phyloP scores from a whole-genome alignment of 805 yeast species.

The Cyberlindnera xylosilytica region DNA sequence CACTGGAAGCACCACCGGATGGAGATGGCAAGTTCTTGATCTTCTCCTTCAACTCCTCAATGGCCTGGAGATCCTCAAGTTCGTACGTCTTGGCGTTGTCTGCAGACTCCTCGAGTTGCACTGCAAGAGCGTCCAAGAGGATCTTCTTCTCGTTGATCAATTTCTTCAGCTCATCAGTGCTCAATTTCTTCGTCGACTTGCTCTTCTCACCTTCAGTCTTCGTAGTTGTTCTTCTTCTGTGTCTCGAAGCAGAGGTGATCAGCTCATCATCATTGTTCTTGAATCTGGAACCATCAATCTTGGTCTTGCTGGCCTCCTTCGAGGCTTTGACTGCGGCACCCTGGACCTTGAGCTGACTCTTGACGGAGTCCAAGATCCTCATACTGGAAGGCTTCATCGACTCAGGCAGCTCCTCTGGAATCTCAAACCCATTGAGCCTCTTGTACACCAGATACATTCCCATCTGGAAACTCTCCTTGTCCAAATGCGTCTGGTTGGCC shows the following conservation, averaged over 20 bases:
- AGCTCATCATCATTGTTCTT: constrained; percentile 75
- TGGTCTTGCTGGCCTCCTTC: constrained; percentile 28
- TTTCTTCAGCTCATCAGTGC: constrained; percentile 59
- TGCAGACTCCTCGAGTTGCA: constrained; percentile 29
- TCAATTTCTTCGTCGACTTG: constrained; percentile 11
- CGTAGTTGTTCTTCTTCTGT: constrained; percentile 24
- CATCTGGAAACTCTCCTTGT: constrained; percentile 90
- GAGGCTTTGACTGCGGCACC: constrained; percentile 9
- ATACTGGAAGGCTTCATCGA: constrained; percentile 88
- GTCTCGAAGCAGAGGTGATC: constrained; percentile 22
- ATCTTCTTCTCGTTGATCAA: constrained; percentile 73
- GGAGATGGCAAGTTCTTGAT: constrained; percentile 42
- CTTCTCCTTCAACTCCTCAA: constrained; percentile 42
- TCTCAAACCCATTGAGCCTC: constrained; percentile 77
- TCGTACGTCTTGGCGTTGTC: constrained; percentile 46
- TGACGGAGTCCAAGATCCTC: constrained; percentile 70
- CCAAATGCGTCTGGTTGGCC: constrained; percentile 79
- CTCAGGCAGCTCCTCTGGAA: constrained; percentile 82
- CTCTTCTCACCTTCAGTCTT: background rate
- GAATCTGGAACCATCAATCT: constrained; percentile 43
- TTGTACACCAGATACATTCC: constrained; percentile 97
- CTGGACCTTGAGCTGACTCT: constrained; percentile 39
- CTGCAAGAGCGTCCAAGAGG: constrained; percentile 46
- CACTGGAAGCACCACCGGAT: constrained; percentile 25
- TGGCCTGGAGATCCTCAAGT: constrained; percentile 39